These are phyloP conservation scores for Claviceps pazoutovae DNA, from an alignment of 2,329 filamentous ascomycete genomes.

Conservation along the genomic window DNA sequence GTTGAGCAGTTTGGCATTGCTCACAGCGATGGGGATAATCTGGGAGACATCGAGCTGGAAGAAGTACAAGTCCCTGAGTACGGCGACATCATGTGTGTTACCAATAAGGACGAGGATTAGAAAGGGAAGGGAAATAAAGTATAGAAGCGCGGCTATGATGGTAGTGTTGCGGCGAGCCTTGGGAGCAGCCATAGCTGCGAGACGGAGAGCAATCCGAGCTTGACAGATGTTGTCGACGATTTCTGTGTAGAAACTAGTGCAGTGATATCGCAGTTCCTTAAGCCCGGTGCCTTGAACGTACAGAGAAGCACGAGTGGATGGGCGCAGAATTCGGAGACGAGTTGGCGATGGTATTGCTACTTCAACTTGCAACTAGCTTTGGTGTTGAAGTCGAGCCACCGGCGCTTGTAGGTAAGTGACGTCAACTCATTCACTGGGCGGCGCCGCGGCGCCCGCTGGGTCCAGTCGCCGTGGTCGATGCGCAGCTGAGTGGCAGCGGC, in stretches of 20 bases:
- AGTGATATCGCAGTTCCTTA: too few species aligned
- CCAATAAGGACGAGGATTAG: slow-evolving; percentile 68
- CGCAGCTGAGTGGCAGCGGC: too few species aligned
- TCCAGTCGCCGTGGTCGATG: too few species aligned
- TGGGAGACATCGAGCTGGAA: slow-evolving; percentile 71
- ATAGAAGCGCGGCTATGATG: slow-evolving; percentile 51
- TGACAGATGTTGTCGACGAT: too few species aligned
- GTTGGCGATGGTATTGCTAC: background rate
- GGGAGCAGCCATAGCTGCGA: slow-evolving; percentile 12
- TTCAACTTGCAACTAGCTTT: background rate
- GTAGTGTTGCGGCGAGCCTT: slow-evolving; percentile 42
- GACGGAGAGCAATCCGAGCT: too few species aligned
- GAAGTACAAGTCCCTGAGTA: slow-evolving; percentile 64
- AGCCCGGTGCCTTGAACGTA: too few species aligned
- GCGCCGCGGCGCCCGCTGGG: too few species aligned
- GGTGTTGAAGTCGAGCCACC: too few species aligned
- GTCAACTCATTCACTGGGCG: too few species aligned
- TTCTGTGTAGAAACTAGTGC: too few species aligned
- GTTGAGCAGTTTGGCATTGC: slow-evolving; percentile 66
- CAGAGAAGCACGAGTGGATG: background rate
- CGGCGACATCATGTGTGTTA: slow-evolving; percentile 47
- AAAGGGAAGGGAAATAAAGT: slow-evolving; percentile 63
- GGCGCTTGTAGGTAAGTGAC: too few species aligned
- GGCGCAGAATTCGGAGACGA: background rate
- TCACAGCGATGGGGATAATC: slow-evolving; percentile 60